Conservation (phyloP, 805 yeast species). For the Yarrowia osloensis region DNA sequence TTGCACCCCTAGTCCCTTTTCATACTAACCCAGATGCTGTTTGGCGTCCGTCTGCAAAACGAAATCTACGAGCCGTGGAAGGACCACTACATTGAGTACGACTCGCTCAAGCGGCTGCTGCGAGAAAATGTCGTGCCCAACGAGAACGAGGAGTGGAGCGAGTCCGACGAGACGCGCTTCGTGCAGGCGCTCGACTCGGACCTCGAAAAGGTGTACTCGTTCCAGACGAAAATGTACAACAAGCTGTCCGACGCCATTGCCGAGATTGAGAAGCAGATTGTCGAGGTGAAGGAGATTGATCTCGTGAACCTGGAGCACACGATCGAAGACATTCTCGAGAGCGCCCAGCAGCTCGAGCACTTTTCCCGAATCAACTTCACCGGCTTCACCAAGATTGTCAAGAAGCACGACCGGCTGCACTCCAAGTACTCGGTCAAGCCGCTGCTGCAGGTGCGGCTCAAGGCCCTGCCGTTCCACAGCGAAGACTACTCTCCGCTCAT, state of each 20-base stretch:
- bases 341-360: constrained; percentile 83
- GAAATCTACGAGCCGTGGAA: constrained; percentile 92
- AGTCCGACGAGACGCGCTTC: constrained; percentile 79
- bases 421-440: constrained; percentile 88
- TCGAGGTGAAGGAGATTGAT: constrained; percentile 47
- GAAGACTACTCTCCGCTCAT: constrained; percentile 93
- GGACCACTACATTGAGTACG: constrained; percentile 85
- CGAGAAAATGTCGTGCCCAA: constrained; percentile 51
- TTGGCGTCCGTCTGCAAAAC: constrained; percentile 77
- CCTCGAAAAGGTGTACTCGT: constrained; percentile 88
- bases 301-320: constrained; percentile 62
- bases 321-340: constrained; percentile 70
- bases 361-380: constrained; percentile 92
- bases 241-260: constrained; percentile 66
- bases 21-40: constrained; percentile 55
- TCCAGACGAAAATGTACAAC: constrained; percentile 71
- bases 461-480: constrained; percentile 84
- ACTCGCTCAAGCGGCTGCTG: constrained; percentile 79
- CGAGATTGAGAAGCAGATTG: constrained; percentile 62
- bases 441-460: constrained; percentile 80
- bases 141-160: constrained; percentile 64
- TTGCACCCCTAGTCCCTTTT: too few species aligned
- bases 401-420: constrained; percentile 92
- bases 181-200: constrained; percentile 75
- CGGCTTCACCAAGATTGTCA: constrained; percentile 91